A percentile compares a stretch with the other conserved stretches of the same genome.
Conservation (phyloP, 305 asterid genomes). For the Solanum hybrid region DNA sequence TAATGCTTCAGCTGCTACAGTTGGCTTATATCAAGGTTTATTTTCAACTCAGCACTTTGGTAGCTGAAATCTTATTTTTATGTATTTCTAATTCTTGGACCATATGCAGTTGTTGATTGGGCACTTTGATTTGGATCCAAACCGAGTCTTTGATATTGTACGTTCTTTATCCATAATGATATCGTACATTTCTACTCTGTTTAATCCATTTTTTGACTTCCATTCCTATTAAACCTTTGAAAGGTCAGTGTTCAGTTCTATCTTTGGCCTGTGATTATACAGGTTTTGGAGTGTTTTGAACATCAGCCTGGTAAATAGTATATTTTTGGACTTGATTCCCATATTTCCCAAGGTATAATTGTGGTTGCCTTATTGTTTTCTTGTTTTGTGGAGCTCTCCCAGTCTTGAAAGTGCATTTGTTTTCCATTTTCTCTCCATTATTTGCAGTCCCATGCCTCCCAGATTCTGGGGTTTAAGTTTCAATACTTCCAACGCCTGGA, state of each 20-base stretch:
- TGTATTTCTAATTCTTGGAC: constrained; percentile 26
- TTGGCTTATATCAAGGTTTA: constrained; percentile 87
- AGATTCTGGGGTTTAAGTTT: constrained; percentile 90
- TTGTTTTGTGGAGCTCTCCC: not conserved
- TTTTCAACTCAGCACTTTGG: constrained; percentile 8
- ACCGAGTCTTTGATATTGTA: constrained; percentile 95
- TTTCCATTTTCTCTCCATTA: constrained; percentile 5
- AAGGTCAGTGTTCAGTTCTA: not conserved
- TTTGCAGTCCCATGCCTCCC: constrained; percentile 93
- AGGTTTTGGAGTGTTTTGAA: constrained; percentile 97
- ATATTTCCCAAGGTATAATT: constrained; percentile 83
- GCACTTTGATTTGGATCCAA: constrained; percentile 97
- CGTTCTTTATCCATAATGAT: constrained; percentile 22
- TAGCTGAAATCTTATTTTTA: constrained; percentile 10
- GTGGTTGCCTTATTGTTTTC: not conserved
- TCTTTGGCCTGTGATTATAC: constrained; percentile 17
- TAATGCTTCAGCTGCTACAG: constrained; percentile 65
- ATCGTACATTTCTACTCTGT: not conserved
- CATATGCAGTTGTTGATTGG: constrained; percentile 90
- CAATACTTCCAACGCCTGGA: constrained; percentile 86
- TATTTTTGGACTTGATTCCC: constrained; percentile 85
- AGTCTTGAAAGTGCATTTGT: constrained; percentile 3
- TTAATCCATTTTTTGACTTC: not conserved
- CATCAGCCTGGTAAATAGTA: constrained; percentile 72
- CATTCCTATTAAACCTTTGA: not conserved